Conservation (phyloP, 164 flowering plant genomes). For the Sextonia rubra region DNA sequence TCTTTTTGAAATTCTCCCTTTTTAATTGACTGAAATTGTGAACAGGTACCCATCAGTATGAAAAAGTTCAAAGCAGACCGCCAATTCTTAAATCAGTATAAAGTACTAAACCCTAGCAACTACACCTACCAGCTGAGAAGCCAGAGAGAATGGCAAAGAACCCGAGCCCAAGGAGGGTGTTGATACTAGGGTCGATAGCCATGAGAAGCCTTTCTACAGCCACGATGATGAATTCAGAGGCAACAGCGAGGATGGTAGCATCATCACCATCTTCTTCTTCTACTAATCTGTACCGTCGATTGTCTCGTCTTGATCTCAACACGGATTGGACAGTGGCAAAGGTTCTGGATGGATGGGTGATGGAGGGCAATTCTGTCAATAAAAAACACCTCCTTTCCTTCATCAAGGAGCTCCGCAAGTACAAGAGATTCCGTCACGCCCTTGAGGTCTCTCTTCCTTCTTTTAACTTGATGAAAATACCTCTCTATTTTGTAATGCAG, state of each 20-base stretch:
- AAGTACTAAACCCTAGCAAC: background rate
- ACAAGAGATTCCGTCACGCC: constrained; percentile 32
- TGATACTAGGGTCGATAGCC: background rate
- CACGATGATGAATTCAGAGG: background rate
- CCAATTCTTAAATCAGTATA: too few species aligned
- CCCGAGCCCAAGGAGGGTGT: background rate
- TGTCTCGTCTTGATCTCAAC: constrained; percentile 32
- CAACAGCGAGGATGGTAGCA: background rate
- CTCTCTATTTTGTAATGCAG: background rate
- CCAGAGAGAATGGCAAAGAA: background rate
- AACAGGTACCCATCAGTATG: too few species aligned
- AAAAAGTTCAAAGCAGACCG: too few species aligned
- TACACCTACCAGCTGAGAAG: background rate
- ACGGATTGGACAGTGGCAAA: constrained; percentile 28
- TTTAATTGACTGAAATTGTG: too few species aligned
- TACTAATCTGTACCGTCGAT: constrained; percentile 26
- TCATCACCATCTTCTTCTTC: background rate
- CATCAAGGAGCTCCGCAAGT: constrained; percentile 52
- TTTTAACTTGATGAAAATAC: background rate
- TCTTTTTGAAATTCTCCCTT: too few species aligned
- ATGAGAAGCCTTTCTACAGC: constrained; percentile 4
- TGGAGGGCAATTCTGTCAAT: constrained; percentile 32
- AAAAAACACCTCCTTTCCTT: constrained; percentile 31
- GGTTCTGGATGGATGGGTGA: constrained; percentile 33
- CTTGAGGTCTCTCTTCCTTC: constrained; percentile 46